Evolutionary conservation across 2,329 filamentous ascomycete genomes (phyloP), one percentile per base, ranked within the genome.

Genomic region (Aspergillus pseudotamarii): DNA sequence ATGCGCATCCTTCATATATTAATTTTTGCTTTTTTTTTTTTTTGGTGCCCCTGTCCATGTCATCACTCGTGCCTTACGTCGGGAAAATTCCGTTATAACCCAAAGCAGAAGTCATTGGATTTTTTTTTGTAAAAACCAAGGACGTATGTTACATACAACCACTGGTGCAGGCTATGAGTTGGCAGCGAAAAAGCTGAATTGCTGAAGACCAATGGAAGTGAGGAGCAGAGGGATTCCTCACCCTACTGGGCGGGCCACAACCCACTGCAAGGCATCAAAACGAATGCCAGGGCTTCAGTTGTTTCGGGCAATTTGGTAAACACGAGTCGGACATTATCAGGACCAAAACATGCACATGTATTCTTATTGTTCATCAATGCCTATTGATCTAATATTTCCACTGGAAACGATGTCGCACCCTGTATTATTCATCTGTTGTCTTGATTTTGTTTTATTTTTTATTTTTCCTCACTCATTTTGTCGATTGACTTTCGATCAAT

Each of bases 61-160:
- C 21, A 36, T 26, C 51, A 34, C 51, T 55, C 32, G 32, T 55
- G 32, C 51, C 51, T 55, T 55, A 55, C 51, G n/a, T 38, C n/a
- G 51, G 32, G n/a, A 28, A 28, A 54, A 54, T 36, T 36, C n/a
- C 10, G 11, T 23, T 54, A 11, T n/a, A 34, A 54, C 32, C 51
- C 32, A 28, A 54, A 21, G 28, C 10, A 36, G 51, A 21, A 36
- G 28, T 36, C 46, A 50, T 50, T 28, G 26, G 6, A 6, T 9
- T n/a, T 41, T 41, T n/a, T 41, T 10, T 9, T 6, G 6, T 9
- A 3, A 19, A 19, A 41, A 41, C 19, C 16, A 38, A 38, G 16
- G 36, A 19, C 6, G n/a, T 45, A 45, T 5, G n/a, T 12, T 45
- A 45, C 43, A 46, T 46, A 14, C 43, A 41, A 9, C 16, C 38